Evolutionary conservation across 2,329 filamentous ascomycete genomes (phyloP), one percentile per base, ranked within the genome.

Genomic region (Aspergillus pseudonomiae): DNA sequence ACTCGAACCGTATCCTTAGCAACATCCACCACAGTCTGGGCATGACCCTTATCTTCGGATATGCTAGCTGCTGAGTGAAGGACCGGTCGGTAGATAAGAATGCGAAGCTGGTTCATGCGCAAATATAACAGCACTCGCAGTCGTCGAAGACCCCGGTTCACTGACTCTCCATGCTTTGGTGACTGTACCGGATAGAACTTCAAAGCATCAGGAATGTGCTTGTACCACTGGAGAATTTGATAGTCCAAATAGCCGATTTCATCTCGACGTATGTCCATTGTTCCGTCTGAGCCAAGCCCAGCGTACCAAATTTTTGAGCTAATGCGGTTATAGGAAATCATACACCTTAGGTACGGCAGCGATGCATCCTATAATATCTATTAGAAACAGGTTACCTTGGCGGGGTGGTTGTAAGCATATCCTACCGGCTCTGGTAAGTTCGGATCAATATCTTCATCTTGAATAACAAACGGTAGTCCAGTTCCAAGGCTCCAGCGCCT

Each of bases 401-500:
- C n/a, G 24, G 45, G 10, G 11, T 34, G 11, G 34, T 10, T 2
- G 50, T 2, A 26, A 36, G 39, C 16, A 54, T 53, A 28, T 66
- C 79, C 75, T 81, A 96, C 93, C 32, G 93, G 93, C 71, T 91
- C 89, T 2, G 92, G 92, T 26, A 97, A 79, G 58, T 86, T 85
- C 0, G 89, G 87, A 71, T 97, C 93, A 64, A 97, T 92, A 73
- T 96, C 93, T 19, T 91, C 86, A 72, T 97, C 93, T 68, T 94
- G 90, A 41, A 96, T 83, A 2, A 91, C 89, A 79, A 93, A 96
- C 0, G 93, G 93, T 76, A 97, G 85, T 0, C 93, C 93, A 0
- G 92, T 94, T n/a, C 90, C 91, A 70, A 97, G 92, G 67, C 91
- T 93, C 93, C 93, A 97, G 57, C 93, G 85, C 45, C 93, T 85